Evolutionary conservation across 306 rosid genomes (phyloP), one percentile per base, ranked within the genome.

Genomic region (Heteromeles arbutifolia): DNA sequence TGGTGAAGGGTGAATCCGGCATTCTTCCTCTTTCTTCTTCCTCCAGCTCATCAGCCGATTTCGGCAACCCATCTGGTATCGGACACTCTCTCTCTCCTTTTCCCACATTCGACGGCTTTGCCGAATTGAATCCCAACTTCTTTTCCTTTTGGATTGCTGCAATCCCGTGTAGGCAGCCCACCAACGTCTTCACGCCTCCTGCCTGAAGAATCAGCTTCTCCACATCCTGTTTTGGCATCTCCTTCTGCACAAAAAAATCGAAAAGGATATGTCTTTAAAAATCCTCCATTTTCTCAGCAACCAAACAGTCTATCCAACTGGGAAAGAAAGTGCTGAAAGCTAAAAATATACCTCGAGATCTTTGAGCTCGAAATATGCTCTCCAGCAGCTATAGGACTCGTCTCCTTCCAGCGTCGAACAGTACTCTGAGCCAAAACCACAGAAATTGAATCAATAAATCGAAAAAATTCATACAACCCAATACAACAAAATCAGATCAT

Each of bases 351-450:
- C 98, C 79, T 88, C 89, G 5, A 94, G 88, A 75, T 94, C 98
- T 54, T 94, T 88, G 45, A 94, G 92, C 79, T 92, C 97, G 77
- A 90, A 90, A 80, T 92, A 94, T 11, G 93, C 97, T 74, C 90
- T 91, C 98, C 98, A 94, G 82, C 98, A 94, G 69, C 92, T 81
- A 74, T 90, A 90, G 17, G 89, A 92, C 57, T 92, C 85, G 22
- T 94, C 98, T 77, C 98, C 98, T 82, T 92, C 97, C 56, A 94
- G 84, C 59, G 89, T 84, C 6, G 90, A 88, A 79, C 98, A 94
- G 39, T 92, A 94, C 75, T 94, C 98, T 90, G 84, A 31, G 66
- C 3, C 69, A 44, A 31, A 17, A 19, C 32, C 34, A 57, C 32
- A 37, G 26, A 3, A 72, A 10, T 12, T 13, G 54, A 18, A 2